Evolutionary conservation across 768 basidiomycete species (phyloP), one percentile per base, ranked within the genome.

Genomic region (Tulasnella sp.): DNA sequence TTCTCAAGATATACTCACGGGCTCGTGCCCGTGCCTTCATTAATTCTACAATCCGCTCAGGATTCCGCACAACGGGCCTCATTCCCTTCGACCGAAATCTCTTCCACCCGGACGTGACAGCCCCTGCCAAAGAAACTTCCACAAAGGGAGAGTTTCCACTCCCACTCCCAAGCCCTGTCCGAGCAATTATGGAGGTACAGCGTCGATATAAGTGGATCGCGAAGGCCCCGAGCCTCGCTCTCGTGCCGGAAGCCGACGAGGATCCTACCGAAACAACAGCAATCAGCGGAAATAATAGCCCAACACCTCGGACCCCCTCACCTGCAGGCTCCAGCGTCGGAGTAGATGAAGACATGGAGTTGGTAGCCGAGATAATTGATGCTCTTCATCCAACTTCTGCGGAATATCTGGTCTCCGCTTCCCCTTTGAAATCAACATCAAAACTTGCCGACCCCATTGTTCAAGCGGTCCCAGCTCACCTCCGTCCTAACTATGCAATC

Each of bases 1-100:
- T 89, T 80, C 82, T 88, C 20, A 31, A 74, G 14, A 81, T 89
- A 9, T 88, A 87, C 73, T 84, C 42, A 3, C 42, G 34, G 1
- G 44, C 48, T 12, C 44, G 34, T 4, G 24, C 20, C 18, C 50
- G 48, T 28, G 46, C 48, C 3, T 76, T 76, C 37, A 46, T 20
- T 16, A 31, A 54, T 11, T 8, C 37, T 24, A 76, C 76, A 54
- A 54, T 76, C 3, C 48, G 37, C 7, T 76, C 76, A 11, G 48
- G 3, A 12, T 76, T 76, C 50, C 42, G 48, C 24, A 22, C 24
- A n/a, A 76, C 50, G 1, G 76, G 48, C 8, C 0, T 24, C 22
- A 24, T 44, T 11, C 76, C 48, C n/a, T 76, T 76, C 76, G 14
- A 46, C 18, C 28, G 76, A 9, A 46, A 54, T 54, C 37, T 54